Conservation (phyloP, 305 asterid species). For the Nicotiana rustica region DNA sequence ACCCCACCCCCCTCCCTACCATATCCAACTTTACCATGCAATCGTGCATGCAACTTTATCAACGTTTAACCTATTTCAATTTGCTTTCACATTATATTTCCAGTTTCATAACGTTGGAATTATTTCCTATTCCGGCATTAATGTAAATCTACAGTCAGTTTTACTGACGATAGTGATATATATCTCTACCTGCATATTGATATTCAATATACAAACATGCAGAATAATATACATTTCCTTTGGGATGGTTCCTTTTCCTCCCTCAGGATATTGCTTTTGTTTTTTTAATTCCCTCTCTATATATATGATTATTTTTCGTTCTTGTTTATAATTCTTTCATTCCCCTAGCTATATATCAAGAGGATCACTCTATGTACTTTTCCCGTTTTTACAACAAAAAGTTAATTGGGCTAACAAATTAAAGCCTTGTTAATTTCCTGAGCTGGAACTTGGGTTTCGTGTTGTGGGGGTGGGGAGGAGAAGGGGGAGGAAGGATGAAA, state of each 20-base stretch:
- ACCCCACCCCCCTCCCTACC: background rate
- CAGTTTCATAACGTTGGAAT: background rate
- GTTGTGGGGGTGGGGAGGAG: background rate
- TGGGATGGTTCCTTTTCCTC: background rate
- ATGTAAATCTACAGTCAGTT: background rate
- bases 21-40: background rate
- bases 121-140: background rate
- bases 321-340: background rate
- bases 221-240: background rate
- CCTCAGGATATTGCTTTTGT: background rate
- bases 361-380: background rate
- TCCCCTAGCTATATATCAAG: background rate
- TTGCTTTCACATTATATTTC: background rate
- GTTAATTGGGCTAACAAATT: background rate
- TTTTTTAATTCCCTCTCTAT: background rate
- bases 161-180: conserved; percentile 3
- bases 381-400: background rate
- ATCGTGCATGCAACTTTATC: background rate
- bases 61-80: background rate
- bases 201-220: background rate
- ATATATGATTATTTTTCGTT: background rate
- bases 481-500: background rate
- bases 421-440: too few relatives aligned
- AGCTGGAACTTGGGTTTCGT: background rate
- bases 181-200: background rate